Evolutionary conservation across 2,329 filamentous ascomycete genomes (phyloP), one percentile per base, ranked within the genome.

Genomic region (Arthroderma sp.): DNA sequence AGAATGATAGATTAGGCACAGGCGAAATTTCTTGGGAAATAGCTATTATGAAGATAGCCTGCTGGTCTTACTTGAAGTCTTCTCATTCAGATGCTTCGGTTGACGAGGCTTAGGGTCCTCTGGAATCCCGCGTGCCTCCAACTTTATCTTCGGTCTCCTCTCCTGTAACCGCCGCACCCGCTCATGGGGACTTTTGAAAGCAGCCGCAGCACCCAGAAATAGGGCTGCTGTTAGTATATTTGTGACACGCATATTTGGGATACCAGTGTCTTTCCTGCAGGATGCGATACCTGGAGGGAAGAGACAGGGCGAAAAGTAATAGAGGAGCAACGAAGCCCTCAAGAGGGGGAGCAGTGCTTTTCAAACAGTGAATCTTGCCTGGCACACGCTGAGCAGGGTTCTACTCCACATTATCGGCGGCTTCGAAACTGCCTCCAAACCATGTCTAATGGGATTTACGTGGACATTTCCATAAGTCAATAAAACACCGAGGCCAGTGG

Each of bases 201-300:
- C 38, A 7, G 30, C 29, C 4, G 38, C 27, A 30, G 38, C 38
- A n/a, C 10, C 28, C 38, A 40, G 6, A 30, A 10, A 40, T 10
- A 40, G 38, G 29, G 38, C 38, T n/a, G 38, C 38, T 40, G 38
- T 30, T 28, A 40, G 27, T 8, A 40, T 11, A 6, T 40, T 29
- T 7, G 38, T 40, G 29, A 40, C 30, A 3, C 38, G 38, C 38
- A 40, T 40, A 15, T 40, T 40, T 31, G 29, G 9, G n/a, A 7
- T 40, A 30, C n/a, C 22, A 5, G 28, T 11, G 38, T 40, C 7
- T 11, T n/a, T 40, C 10, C 38, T 30, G n/a, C 29, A 7, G 5
- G 6, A 15, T 40, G 32, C 8, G n/a, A 43, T 29, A 5, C 27
- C 32, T 28, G 34, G 34, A 28, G 29, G 22, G 31, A 37, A n/a